A percentile compares a stretch with the other conserved stretches of the same genome.
These are phyloP conservation scores for Globisporangium polare DNA, from an alignment of 352 stramenopile genomes.

Conservation along the genomic window DNA sequence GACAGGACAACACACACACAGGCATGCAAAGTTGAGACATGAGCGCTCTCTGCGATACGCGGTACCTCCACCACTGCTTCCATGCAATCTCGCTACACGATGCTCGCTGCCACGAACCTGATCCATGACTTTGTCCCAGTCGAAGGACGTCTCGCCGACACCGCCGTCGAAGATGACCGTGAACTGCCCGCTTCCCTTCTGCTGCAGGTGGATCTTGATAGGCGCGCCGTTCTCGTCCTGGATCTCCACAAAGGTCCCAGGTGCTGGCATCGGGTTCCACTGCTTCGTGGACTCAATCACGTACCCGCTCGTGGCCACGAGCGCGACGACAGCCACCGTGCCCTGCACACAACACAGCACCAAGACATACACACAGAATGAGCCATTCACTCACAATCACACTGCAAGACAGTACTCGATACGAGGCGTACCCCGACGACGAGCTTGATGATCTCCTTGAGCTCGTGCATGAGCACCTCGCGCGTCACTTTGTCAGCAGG, in stretches of 20 bases:
- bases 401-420: neutral
- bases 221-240: slow-evolving; percentile 28
- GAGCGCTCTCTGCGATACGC: neutral
- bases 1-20: neutral
- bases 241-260: slow-evolving; percentile 50
- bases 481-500: slow-evolving; percentile 24
- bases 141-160: slow-evolving; percentile 80
- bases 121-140: slow-evolving; percentile 72
- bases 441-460: slow-evolving; percentile 64
- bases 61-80: neutral
- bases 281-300: slow-evolving; percentile 67
- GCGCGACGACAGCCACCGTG: slow-evolving; percentile 30
- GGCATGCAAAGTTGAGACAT: neutral
- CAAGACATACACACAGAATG: neutral
- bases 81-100: neutral
- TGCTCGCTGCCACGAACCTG: slow-evolving; percentile 19
- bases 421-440: slow-evolving; percentile 33
- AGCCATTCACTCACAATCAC: neutral
- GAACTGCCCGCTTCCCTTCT: slow-evolving; percentile 38
- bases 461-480: slow-evolving; percentile 45
- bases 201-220: slow-evolving; percentile 51
- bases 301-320: slow-evolving; percentile 53
- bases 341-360: slow-evolving; percentile 29
- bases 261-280: slow-evolving; percentile 45
- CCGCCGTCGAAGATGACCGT: slow-evolving; percentile 71